phyloP scores from a whole-genome alignment of 2,329 filamentous ascomycete species.

The Fulvia fulva region DNA sequence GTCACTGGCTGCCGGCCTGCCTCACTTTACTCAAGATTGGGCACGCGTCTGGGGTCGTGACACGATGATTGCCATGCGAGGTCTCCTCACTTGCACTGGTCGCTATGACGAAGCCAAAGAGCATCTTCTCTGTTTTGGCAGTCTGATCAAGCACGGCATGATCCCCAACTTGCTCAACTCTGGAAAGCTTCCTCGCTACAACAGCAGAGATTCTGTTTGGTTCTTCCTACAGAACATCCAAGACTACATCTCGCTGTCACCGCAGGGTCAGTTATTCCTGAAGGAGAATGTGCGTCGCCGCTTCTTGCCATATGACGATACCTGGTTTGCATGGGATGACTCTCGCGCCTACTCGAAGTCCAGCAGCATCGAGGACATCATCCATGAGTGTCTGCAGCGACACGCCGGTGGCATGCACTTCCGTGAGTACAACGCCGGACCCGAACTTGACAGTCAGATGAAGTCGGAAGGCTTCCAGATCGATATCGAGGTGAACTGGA shows the following conservation, averaged over 20 bases:
- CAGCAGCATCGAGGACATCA: constrained; percentile 80
- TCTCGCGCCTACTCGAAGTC: constrained; percentile 77
- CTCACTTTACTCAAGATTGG: constrained; percentile 92
- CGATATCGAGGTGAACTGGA: constrained; percentile 86
- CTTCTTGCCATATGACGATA: constrained; percentile 93
- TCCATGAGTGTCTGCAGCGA: constrained; percentile 88
- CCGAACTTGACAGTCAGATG: constrained; percentile 89
- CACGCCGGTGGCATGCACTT: constrained; percentile 90
- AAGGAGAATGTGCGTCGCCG: constrained; percentile 74
- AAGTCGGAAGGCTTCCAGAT: constrained; percentile 87
- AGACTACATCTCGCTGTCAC: constrained; percentile 80
- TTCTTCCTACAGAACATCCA: constrained; percentile 96
- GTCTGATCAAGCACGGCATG: constrained; percentile 96
- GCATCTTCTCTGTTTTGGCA: constrained; percentile 91
- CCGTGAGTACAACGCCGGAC: constrained; percentile 89
- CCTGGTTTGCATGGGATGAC: constrained; percentile 83
- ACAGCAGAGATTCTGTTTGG: constrained; percentile 94
- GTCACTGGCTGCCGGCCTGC: constrained; percentile 84
- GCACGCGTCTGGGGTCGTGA: constrained; percentile 96
- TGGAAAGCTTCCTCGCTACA: constrained; percentile 84
- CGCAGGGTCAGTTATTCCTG: constrained; percentile 69
- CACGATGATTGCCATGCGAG: constrained; percentile 91
- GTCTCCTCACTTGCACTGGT: constrained; percentile 85
- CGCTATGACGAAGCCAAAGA: constrained; percentile 85
- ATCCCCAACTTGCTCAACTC: constrained; percentile 90